Evolutionary conservation across 2,329 filamentous ascomycete species (phyloP), one percentile per base, ranked within the genome.

Genomic region (Kalmusia sp.): DNA sequence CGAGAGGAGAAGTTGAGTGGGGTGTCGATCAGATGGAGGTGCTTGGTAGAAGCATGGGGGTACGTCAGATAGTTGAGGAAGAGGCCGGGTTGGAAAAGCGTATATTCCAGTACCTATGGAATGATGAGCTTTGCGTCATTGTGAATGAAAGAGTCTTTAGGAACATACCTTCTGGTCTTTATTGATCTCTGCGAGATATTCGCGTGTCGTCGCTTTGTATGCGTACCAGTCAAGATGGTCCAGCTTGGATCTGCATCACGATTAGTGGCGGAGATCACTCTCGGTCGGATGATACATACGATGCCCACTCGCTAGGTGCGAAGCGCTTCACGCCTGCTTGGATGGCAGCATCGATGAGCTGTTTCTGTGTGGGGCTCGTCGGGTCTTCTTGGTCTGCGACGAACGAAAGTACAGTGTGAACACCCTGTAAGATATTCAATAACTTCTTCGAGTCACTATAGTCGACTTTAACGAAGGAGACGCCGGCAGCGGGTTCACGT

Each of bases 391-490:
- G 63, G 1, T 71, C 55, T 4, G 76, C n/a, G 19, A 83, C 63
- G 55, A 86, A 86, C 2, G 80, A 84, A 0, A 85, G 69, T 1
- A 85, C 67, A 0, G 81, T 84, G 43, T 85, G 76, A 0, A 78
- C 71, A 3, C 80, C 82, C 15, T 64, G 51, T 1, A 85, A 63
- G 1, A 65, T 59, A 17, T 71, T 8, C 9, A 30, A 33, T 5
- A 62, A 30, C 22, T 54, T n/a, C 1, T 51, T 22, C 4, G 43
- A n/a, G 25, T 54, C 39, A 6, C 39, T 5, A 35, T 62, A 62
- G 27, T 34, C 39, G 2, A 55, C 49, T 6, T 49, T 40, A 9
- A 41, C 40, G 2, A 21, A 33, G 6, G 44, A 17, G n/a, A 51
- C 38, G n/a, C 31, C 43, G 5, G 31, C 3, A 12, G 33, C 17